phyloP scores from a whole-genome alignment of 1,139 yeast species.

The Yamadazyma diospyri region DNA sequence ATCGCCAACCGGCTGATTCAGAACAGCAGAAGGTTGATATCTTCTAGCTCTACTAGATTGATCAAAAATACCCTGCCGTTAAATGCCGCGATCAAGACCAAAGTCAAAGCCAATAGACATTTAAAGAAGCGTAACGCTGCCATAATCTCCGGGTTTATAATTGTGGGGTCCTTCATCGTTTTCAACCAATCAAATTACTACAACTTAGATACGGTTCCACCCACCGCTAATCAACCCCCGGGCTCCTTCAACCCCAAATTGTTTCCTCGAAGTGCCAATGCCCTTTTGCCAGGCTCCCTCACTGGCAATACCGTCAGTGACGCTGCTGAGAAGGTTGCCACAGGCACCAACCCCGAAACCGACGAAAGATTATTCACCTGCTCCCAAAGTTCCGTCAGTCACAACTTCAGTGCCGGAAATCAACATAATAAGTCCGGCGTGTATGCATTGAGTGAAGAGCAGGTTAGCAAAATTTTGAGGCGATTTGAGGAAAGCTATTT shows the following conservation, averaged over 20 bases:
- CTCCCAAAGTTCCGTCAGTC: conserved; percentile 42
- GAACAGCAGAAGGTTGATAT: conserved; percentile 15
- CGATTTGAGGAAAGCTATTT: conserved; percentile 75
- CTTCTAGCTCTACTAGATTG: conserved; percentile 13
- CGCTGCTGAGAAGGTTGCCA: background rate
- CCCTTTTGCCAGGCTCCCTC: background rate
- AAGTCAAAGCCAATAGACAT: conserved; percentile 10
- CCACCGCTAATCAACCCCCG: conserved; percentile 14
- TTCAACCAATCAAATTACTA: conserved; percentile 42
- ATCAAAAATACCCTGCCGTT: conserved; percentile 10
- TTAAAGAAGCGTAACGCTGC: conserved; percentile 36
- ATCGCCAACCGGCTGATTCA: conserved; percentile 24
- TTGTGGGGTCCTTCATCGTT: conserved; percentile 44
- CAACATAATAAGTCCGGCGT: conserved; percentile 46
- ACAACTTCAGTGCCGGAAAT: conserved; percentile 36
- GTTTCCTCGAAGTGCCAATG: conserved; percentile 4
- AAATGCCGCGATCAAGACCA: conserved; percentile 11
- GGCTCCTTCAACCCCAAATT: conserved; percentile 6
- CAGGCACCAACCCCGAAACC: background rate
- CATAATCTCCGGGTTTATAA: conserved; percentile 40
- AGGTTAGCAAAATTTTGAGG: conserved; percentile 67
- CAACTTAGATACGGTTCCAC: conserved; percentile 40
- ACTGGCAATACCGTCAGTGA: background rate
- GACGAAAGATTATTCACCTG: conserved; percentile 38
- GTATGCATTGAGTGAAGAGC: conserved; percentile 61